Evolutionary conservation across 2,329 filamentous ascomycete species (phyloP).

Genomic region (Diaporthe sp.): DNA sequence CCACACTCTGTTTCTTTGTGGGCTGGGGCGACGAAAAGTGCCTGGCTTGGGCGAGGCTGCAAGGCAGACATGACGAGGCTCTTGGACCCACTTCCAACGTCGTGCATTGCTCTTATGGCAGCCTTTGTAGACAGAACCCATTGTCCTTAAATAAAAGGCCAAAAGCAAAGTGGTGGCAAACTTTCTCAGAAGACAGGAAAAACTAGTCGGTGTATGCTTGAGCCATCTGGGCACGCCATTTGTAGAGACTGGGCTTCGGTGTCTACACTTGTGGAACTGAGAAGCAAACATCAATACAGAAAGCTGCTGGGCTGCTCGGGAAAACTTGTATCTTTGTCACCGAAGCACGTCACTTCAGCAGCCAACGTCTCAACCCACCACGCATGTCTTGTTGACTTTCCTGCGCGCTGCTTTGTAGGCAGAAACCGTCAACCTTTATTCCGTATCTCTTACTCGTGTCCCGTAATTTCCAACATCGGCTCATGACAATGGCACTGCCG

Average conservation of each 20-base stretch:
- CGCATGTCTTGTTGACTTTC: background rate
- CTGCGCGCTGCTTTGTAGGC: background rate
- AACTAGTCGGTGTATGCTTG: too few relatives aligned
- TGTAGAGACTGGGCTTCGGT: too few relatives aligned
- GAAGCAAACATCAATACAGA: background rate
- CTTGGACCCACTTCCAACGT: background rate
- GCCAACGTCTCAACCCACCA: background rate
- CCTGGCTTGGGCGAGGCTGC: background rate
- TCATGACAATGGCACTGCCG: background rate
- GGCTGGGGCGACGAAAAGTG: background rate
- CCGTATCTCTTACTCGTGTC: background rate
- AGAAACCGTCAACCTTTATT: background rate
- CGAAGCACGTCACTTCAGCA: background rate
- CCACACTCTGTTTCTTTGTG: background rate
- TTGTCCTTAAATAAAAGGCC: too few relatives aligned
- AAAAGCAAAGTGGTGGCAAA: background rate
- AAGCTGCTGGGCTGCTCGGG: background rate
- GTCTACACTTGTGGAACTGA: background rate
- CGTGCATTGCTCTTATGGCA: background rate
- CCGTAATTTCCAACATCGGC: fast-evolving
- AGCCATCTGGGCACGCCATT: too few relatives aligned
- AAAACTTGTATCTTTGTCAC: background rate
- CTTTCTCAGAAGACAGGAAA: too few relatives aligned
- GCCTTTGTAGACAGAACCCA: too few relatives aligned
- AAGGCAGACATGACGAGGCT: background rate